Base-by-base conservation (phyloP, 2,329 filamentous ascomycete genomes). In the Sclerotinia sclerotiorum region DNA sequence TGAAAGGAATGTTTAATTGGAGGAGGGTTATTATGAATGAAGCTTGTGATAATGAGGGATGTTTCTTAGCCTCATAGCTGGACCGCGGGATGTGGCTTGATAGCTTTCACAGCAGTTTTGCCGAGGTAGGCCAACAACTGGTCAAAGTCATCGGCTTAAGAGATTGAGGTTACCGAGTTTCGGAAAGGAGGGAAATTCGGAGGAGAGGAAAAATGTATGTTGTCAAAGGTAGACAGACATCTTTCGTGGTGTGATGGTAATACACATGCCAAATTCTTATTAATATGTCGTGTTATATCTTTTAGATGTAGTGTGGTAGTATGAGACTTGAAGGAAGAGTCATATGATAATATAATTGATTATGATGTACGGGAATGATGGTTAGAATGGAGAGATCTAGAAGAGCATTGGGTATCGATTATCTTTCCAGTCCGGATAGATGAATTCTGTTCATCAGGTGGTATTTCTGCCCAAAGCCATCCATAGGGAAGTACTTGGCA, bases 71-170 rank as follows among this genome's bases (percentile, higher is more conserved):
- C 64, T 58, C 11, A 27, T 27, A 49, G 32, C 35, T 29, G 10
- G 44, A 56, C 62, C 48, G 62, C 44, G 57, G 44, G 44, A 44
- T 61, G 35, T 48, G 44, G 42, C 57, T 46, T 60, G 52, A 29
- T 29, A 27, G 21, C 55, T 44, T 61, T 48, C 3, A 15, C 42
- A 8, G 17, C 42, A 32, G 21, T 60, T 62, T 62, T 62, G 56
- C 65, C 65, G 65, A 67, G 65, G 65, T 21, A 67, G 56, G 56
- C 65, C 65, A 67, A 62, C 21, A 7, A 42, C 8, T 6, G 29
- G 15, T 63, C 56, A 21, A 48, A 7, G 10, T 27, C 65, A 51
- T 61, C 55, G 65, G 65, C 56, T 52, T 60, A 60, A n/a, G 2
- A 42, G 4, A 56, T 56, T 44, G 2, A 42, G 4, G 44, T 56